Conservation (phyloP, 2,329 filamentous ascomycete species). For the Arthrobotrys sinensis region DNA sequence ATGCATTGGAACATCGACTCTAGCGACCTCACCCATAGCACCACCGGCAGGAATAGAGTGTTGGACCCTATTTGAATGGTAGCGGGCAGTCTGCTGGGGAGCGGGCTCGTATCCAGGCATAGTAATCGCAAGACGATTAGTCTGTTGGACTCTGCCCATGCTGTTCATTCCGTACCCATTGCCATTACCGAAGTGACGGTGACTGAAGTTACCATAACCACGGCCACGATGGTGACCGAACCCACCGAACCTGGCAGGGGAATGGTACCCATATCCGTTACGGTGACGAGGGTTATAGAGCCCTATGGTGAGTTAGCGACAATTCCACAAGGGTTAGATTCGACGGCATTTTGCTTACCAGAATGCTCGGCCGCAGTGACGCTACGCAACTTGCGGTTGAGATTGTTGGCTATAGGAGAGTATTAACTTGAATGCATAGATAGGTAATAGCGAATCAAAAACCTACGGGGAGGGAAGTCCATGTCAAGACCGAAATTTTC, state of each 20-base stretch:
- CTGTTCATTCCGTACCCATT: constrained; percentile 45
- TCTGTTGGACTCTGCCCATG: background rate
- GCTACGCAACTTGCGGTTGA: constrained; percentile 35
- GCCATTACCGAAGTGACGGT: constrained; percentile 64
- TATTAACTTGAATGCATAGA: constrained; percentile 1
- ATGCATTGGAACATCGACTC: background rate
- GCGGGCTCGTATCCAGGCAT: constrained; percentile 13
- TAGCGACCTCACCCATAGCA: background rate
- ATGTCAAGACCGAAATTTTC: constrained; percentile 19
- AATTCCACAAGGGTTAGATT: background rate
- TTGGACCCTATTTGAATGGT: background rate
- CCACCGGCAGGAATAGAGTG: background rate
- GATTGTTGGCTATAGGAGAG: constrained; percentile 33
- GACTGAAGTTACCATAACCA: constrained; percentile 63
- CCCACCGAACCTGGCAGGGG: background rate
- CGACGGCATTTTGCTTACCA: constrained; percentile 33
- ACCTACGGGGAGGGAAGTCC: constrained; percentile 54
- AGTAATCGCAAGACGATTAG: constrained; percentile 12
- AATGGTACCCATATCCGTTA: background rate
- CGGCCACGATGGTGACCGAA: constrained; percentile 65
- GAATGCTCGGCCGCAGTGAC: constrained; percentile 40
- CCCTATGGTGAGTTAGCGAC: constrained; percentile 4
- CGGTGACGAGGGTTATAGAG: constrained; percentile 32
- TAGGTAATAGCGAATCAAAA: background rate
- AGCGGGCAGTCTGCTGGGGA: background rate